Evolutionary conservation across 768 basidiomycete species (phyloP).

Genomic region (Collybiopsis luxurians): DNA sequence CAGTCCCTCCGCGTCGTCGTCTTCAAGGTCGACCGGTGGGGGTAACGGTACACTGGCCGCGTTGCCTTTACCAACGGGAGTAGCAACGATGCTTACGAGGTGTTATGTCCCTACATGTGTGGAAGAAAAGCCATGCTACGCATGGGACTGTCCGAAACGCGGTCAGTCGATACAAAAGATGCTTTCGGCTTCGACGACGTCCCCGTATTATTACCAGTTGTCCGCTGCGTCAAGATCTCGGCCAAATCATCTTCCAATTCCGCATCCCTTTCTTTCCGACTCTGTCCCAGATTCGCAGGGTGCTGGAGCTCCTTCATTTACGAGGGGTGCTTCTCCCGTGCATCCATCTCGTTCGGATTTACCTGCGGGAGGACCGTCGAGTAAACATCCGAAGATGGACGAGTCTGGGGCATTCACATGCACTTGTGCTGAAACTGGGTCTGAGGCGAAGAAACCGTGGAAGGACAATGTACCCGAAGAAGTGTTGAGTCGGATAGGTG

Average conservation of each 20-base stretch:
- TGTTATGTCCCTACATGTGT: slow-evolving; percentile 89
- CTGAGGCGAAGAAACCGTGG: slow-evolving; percentile 30
- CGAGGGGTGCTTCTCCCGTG: too few species aligned
- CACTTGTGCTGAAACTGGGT: too few species aligned
- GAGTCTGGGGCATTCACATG: too few species aligned
- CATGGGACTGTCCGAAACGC: slow-evolving; percentile 73
- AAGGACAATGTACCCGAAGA: slow-evolving; percentile 41
- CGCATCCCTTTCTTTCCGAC: too few species aligned
- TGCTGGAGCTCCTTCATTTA: too few species aligned
- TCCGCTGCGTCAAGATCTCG: slow-evolving; percentile 20
- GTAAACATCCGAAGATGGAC: too few species aligned
- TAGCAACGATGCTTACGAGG: slow-evolving; percentile 84
- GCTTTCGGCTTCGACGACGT: slow-evolving; percentile 22
- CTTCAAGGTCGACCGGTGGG: slow-evolving; percentile 35
- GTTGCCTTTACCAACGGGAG: slow-evolving; percentile 68
- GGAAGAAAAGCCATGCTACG: slow-evolving; percentile 80
- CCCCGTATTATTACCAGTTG: slow-evolving; percentile 24
- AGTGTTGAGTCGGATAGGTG: slow-evolving; percentile 48
- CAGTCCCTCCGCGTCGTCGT: slow-evolving; percentile 26
- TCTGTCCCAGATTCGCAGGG: too few species aligned
- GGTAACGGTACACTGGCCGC: slow-evolving; percentile 50
- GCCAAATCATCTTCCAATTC: too few species aligned
- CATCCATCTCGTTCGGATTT: too few species aligned
- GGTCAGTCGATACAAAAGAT: slow-evolving; percentile 30
- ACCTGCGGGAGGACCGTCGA: too few species aligned